Percentiles rank a stretch among this genome's conserved stretches.
These are phyloP conservation scores for Colletotrichum brevisporum DNA, from an alignment of 2,329 filamentous ascomycete genomes.

Conservation along the genomic window DNA sequence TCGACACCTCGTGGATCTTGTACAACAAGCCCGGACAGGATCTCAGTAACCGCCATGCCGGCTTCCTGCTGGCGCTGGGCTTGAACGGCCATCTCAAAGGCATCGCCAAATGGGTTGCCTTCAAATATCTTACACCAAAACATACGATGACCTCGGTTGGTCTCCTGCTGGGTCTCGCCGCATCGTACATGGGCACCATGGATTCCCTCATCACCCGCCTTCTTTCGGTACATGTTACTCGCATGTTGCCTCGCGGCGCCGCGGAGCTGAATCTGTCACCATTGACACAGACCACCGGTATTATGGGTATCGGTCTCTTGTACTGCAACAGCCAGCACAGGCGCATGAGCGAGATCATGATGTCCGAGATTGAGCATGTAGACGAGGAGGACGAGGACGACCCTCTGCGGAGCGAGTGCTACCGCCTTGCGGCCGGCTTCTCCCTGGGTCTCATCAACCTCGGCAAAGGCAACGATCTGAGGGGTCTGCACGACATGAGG, in stretches of 20 bases:
- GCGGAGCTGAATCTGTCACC: constrained; percentile 95
- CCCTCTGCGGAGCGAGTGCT: constrained; percentile 92
- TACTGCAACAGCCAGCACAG: constrained; percentile 97
- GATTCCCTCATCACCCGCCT: constrained; percentile 94
- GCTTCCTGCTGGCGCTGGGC: constrained; percentile 90
- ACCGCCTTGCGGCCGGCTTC: constrained; percentile 93
- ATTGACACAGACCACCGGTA: constrained; percentile 92
- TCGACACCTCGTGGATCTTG: constrained; percentile 98
- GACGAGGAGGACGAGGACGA: constrained; percentile 87
- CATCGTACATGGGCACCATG: constrained; percentile 97
- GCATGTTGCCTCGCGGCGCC: constrained; percentile 92
- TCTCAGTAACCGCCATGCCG: constrained; percentile 95
- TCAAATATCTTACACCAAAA: constrained; percentile 99
- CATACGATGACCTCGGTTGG: constrained; percentile 99
- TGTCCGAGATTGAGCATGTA: constrained; percentile 94
- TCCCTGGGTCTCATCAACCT: constrained; percentile 95
- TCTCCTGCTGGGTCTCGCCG: constrained; percentile 90
- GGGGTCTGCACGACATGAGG: constrained; percentile 92
- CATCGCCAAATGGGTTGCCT: constrained; percentile 97
- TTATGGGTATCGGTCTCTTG: constrained; percentile 95
- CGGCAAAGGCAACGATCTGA: constrained; percentile 88
- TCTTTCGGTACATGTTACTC: constrained; percentile 94
- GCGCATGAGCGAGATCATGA: constrained; percentile 98
- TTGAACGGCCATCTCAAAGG: constrained; percentile 95
- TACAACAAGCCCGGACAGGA: constrained; percentile 94